Evolutionary conservation across 768 basidiomycete species (phyloP), one percentile per base, ranked within the genome.

Genomic region (Lactarius quietus): DNA sequence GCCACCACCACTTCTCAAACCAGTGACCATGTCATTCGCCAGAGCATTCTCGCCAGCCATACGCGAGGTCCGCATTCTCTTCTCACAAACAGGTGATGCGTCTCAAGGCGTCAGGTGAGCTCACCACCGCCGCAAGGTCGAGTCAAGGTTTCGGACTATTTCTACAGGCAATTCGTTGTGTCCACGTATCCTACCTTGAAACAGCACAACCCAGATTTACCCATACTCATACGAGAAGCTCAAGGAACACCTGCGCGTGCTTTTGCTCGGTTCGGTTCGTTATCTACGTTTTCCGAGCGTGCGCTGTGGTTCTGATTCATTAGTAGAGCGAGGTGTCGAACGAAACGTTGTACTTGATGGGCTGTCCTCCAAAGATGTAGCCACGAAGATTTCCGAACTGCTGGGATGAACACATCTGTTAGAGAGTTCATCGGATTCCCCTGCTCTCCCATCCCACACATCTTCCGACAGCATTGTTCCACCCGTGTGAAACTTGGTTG

Each of bases 181-280:
- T 82, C 89, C 31, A 83, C 86, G 68, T 93, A 93, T 73, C 85
- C 89, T 6, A 70, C 80, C 59, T 84, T 93, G 72, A 93, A 93
- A 78, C 82, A 90, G 74, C 78, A 88, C 75, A 94, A 94, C 73
- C 92, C 92, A 43, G 87, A 94, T 77, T 78, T 94, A n/a, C 92
- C 91, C 20, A 82, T 92, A 41, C 75, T 93, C 70, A 89, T 93
- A 71, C 83, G 92, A 70, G 89, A 92, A 77, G 92, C 90, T 18
- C 79, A 78, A 60, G 89, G 86, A 41, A 92, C 90, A 9, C 90
- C 90, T 41, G 91, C 91, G 67, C 82, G 92, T 72, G 84, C 84
- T 55, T 94, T 93, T 82, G 92, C 89, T 60, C 81, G 92, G 72
- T 94, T 91, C 73, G 92, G 92, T 94, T 77, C 75, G 90, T 74